Conservation (phyloP, 1,284 basidiomycete species). For the Lentinula novae-zelandiae region DNA sequence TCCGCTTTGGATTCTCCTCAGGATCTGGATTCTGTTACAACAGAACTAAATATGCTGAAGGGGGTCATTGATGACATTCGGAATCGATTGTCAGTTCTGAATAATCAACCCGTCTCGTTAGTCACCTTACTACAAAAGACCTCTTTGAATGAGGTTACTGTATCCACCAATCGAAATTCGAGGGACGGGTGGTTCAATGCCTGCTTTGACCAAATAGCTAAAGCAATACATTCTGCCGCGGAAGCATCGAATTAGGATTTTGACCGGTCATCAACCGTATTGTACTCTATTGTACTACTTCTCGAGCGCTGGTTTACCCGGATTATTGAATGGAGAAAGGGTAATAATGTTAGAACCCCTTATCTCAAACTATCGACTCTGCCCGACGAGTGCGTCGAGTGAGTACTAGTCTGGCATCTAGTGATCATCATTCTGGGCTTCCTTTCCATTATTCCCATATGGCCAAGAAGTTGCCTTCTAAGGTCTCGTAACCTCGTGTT, state of each 20-base stretch:
- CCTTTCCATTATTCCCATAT: constrained; percentile 2
- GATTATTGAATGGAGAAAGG: neutral
- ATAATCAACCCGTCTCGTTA: constrained; percentile 20
- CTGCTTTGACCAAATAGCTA: constrained; percentile 57
- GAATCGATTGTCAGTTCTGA: constrained; percentile 25
- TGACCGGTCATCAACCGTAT: no score
- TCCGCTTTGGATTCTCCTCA: constrained; percentile 63
- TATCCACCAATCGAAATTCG: constrained; percentile 8
- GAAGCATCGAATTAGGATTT: neutral
- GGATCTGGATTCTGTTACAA: constrained; percentile 35
- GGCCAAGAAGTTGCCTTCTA: constrained; percentile 5
- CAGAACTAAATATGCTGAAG: constrained; percentile 35
- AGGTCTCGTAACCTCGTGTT: constrained; percentile 7
- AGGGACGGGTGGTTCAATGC: constrained; percentile 54
- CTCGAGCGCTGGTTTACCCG: neutral
- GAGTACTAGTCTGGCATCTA: neutral
- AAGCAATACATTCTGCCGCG: constrained; percentile 22
- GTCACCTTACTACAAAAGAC: constrained; percentile 32
- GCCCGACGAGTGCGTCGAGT: neutral
- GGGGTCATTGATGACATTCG: constrained; percentile 34
- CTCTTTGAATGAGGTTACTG: constrained; percentile 21
- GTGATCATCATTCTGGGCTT: neutral
- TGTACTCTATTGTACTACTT: no score
- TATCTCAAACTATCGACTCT: neutral
- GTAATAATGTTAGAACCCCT: neutral